Evolutionary conservation across 164 flowering plant genomes (phyloP), one percentile per base, ranked within the genome.

Genomic region (Cinnamomum chago): DNA sequence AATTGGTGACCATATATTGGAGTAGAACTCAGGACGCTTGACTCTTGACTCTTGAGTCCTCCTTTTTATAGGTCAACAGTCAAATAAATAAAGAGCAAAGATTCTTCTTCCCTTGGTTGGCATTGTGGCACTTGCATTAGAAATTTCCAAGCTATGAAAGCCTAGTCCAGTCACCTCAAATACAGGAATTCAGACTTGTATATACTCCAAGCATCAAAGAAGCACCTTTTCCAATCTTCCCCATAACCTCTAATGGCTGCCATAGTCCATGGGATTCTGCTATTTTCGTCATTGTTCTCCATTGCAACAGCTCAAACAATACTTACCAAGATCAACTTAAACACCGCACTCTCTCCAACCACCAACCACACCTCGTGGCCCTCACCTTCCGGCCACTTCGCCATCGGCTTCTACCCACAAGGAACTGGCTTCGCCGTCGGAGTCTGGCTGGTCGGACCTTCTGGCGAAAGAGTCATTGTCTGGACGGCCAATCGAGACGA

Each of bases 401-500:
- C 78, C n/a, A 75, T 82, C 18, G 84, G 84, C 3, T 82, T 82
- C 73, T 79, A 79, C 65, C 68, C 22, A 2, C 9, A 70, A 25
- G 77, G 75, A 11, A 22, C 66, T 58, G 76, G 76, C 17, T 74
- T 55, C 27, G 23, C 11, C 3, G 70, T 74, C 18, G 76, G 66
- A 55, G 35, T 74, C 1, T 74, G 76, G 76, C 15, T 74, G 0
- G 52, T n/a, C 3, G 23, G 28, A 22, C 17, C 5, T 23, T 55
- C 68, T 40, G 47, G 47, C 2, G 2, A 23, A 4, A 62, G 12
- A 10, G 40, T 65, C 4, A 33, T 71, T n/a, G 69, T 72, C 22
- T 82, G 85, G 85, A 77, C 81, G 2, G 79, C 74, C 0, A 67
- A 70, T 13, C 74, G 80, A 51, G 71, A 78, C 28, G 71, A 73